phyloP scores from a whole-genome alignment of 345 rosid genomes.

The Eucalyptus decipiens region DNA sequence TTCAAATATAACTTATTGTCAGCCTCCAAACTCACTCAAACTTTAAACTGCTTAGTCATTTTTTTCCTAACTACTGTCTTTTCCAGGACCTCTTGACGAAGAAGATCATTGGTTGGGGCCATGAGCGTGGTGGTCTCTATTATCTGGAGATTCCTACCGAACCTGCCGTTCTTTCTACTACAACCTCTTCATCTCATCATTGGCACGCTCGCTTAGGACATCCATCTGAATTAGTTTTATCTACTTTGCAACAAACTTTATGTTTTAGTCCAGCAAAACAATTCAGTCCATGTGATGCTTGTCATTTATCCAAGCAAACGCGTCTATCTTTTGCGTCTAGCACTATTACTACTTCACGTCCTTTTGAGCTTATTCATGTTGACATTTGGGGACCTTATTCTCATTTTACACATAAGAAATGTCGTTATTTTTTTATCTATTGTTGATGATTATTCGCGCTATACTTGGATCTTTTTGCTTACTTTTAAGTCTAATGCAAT shows the following conservation, averaged over 20 bases:
- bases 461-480: not conserved
- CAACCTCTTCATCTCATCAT: no score
- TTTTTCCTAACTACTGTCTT: no score
- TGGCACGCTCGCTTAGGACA: no score
- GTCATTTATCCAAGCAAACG: not conserved
- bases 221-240: no score
- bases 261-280: not conserved
- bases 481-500: not conserved
- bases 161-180: no score
- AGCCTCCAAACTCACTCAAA: no score
- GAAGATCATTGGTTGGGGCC: no score
- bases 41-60: no score
- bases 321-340: not conserved
- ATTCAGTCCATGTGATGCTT: not conserved
- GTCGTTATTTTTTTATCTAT: not conserved
- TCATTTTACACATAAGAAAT: not conserved
- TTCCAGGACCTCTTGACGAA: no score
- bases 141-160: no score
- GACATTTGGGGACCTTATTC: not conserved
- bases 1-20: no score
- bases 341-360: not conserved
- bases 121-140: no score
- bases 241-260: not conserved
- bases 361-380: not conserved
- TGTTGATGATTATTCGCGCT: not conserved